Evolutionary conservation across 352 stramenopile species (phyloP).

Genomic region (Phytophthora rubi): DNA sequence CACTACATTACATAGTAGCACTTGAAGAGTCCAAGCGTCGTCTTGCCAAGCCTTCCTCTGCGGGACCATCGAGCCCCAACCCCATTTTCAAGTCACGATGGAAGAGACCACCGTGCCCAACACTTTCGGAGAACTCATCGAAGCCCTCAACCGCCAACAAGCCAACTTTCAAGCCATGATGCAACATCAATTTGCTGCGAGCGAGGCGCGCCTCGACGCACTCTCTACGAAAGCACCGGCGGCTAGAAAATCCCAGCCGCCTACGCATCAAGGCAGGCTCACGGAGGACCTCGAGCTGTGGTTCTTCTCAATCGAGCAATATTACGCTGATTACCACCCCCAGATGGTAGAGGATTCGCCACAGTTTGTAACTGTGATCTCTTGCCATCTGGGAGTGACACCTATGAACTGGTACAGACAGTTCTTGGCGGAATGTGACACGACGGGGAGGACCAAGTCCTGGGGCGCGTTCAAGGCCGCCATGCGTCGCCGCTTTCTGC

Average conservation of each 20-base stretch:
- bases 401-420: slow-evolving; percentile 12
- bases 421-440: slow-evolving; percentile 5
- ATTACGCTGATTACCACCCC: slow-evolving; percentile 14
- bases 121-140: too few relatives aligned
- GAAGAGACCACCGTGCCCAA: too few relatives aligned
- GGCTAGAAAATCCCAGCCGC: background rate
- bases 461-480: background rate
- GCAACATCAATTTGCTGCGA: slow-evolving; percentile 5
- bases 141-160: background rate
- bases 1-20: too few relatives aligned
- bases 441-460: slow-evolving; percentile 1
- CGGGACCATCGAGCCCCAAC: too few relatives aligned
- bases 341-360: slow-evolving; percentile 7
- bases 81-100: too few relatives aligned
- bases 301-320: slow-evolving; percentile 6
- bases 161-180: slow-evolving; percentile 7
- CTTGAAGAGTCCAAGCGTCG: too few relatives aligned
- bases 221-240: background rate
- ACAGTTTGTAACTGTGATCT: slow-evolving; percentile 14
- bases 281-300: slow-evolving; percentile 2
- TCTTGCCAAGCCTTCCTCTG: too few relatives aligned
- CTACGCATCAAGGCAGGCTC: slow-evolving; percentile 1
- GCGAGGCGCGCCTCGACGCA: background rate
- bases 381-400: background rate
- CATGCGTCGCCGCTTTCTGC: background rate